Evolutionary conservation across 768 basidiomycete genomes (phyloP).

Genomic region (Mycena sanguinolenta): DNA sequence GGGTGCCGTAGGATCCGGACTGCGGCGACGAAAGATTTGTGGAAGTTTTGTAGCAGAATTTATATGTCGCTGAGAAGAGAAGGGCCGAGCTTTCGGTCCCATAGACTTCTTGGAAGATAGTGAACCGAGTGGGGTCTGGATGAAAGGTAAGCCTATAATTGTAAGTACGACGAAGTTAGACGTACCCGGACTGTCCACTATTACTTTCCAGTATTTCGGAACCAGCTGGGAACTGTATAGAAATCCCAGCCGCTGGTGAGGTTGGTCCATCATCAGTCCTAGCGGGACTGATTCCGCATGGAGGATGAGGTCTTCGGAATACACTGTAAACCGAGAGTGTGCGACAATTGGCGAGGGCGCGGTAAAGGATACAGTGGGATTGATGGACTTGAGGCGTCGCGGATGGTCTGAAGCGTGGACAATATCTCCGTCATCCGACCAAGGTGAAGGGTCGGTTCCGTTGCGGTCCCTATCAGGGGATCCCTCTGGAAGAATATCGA

Average conservation of each 20-base stretch:
- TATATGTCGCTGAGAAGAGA: slow-evolving; percentile 73
- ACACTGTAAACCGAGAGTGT: slow-evolving; percentile 69
- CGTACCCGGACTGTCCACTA: slow-evolving; percentile 67
- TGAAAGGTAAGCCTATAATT: slow-evolving; percentile 31
- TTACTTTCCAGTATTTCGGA: slow-evolving; percentile 74
- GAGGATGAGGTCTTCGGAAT: slow-evolving; percentile 59
- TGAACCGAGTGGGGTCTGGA: slow-evolving; percentile 75
- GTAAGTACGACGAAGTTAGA: neutral
- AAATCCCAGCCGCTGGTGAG: slow-evolving; percentile 44
- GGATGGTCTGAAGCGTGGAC: slow-evolving; percentile 57
- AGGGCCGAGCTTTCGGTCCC: slow-evolving; percentile 49
- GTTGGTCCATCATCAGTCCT: slow-evolving; percentile 39
- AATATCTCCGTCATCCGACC: slow-evolving; percentile 41
- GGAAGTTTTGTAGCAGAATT: slow-evolving; percentile 58
- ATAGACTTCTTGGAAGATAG: slow-evolving; percentile 74
- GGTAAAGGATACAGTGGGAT: slow-evolving; percentile 76
- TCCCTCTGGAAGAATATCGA: slow-evolving; percentile 58
- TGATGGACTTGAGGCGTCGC: slow-evolving; percentile 69
- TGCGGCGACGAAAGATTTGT: slow-evolving; percentile 11
- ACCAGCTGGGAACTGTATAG: slow-evolving; percentile 73
- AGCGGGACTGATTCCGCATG: slow-evolving; percentile 66
- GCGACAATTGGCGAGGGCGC: slow-evolving; percentile 63
- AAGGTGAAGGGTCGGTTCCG: slow-evolving; percentile 20
- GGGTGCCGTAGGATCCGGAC: neutral
- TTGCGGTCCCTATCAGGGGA: slow-evolving; percentile 21